Percentiles rank a stretch among this genome's conserved stretches.
Conservation (phyloP, 2,329 filamentous ascomycete genomes). For the Neonectria neomacrospora region DNA sequence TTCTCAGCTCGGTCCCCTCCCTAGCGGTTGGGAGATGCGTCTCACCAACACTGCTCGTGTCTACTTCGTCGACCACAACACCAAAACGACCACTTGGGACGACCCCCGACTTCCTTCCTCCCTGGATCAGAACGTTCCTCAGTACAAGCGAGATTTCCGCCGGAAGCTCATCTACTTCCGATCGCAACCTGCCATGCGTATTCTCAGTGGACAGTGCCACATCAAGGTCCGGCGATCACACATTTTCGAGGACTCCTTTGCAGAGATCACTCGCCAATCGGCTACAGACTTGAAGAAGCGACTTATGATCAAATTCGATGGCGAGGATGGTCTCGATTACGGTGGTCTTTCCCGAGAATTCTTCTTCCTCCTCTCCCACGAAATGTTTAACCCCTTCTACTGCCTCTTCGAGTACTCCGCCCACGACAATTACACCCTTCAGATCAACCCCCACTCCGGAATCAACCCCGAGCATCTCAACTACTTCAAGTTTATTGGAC, state of each 20-base stretch:
- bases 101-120: slow-evolving; percentile 95
- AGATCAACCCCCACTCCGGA: slow-evolving; percentile 99
- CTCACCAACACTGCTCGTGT: slow-evolving; percentile 97
- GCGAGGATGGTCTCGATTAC: slow-evolving; percentile 97
- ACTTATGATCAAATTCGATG: slow-evolving; percentile 99
- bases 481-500: slow-evolving; percentile 99
- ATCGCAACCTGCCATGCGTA: slow-evolving; percentile 94
- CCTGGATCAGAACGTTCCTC: slow-evolving; percentile 96
- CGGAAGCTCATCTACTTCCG: slow-evolving; percentile 99
- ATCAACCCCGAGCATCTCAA: slow-evolving; percentile 99
- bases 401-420: slow-evolving; percentile 99
- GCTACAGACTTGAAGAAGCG: slow-evolving; percentile 97
- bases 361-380: slow-evolving; percentile 98
- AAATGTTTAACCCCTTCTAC: slow-evolving; percentile 99
- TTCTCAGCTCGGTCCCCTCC: slow-evolving; percentile 92
- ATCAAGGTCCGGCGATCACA: slow-evolving; percentile 97
- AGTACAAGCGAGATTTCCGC: slow-evolving; percentile 99
- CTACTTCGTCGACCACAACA: slow-evolving; percentile 99
- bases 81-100: slow-evolving; percentile 99
- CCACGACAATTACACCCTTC: slow-evolving; percentile 99
- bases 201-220: slow-evolving; percentile 95
- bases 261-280: slow-evolving; percentile 96
- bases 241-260: slow-evolving; percentile 99
- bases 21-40: slow-evolving; percentile 99
- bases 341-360: slow-evolving; percentile 98